Evolutionary conservation across 345 rosid species (phyloP), one percentile per base, ranked within the genome.

Genomic region (Camelina laxa): DNA sequence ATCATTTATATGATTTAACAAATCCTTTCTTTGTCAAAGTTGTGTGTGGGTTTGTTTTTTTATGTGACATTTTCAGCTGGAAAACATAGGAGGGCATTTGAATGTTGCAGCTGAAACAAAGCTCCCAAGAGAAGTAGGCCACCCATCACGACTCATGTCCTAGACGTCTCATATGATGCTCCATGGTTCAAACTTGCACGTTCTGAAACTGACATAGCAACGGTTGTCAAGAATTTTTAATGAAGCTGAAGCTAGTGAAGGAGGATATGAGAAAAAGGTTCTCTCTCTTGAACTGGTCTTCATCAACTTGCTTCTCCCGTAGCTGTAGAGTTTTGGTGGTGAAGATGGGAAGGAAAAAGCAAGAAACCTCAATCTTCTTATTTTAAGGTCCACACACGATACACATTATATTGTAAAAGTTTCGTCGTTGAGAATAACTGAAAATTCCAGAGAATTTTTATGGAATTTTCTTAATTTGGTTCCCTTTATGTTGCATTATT

Each of bases 31-130:
- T 22, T 22, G 24, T 22, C 24, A 22, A 22, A 22, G 24, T 22
- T 22, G 24, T 22, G 24, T 22, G 24, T 22, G 24, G 24, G 2
- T 31, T 75, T 62, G 38, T 50, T 50, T 62, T 15, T 53, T 8
- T 55, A 4, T 64, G 12, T 56, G 33, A 56, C 62, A 9, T 31
- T 68, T 9, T 70, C 36, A 59, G 44, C 39, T 60, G 73, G 78
- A 74, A 81, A 75, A 90, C 77, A 83, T 90, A 47, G 91, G 91
- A 68, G 91, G 87, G 58, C 97, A 95, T 79, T 51, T 95, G 65
- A 83, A 70, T 45, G 82, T 85, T 75, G 38, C 79, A 15, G 73
- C 75, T 55, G 88, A 87, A 79, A 69, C 69, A 56, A 84, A 82
- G 39, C 72, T 71, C 75, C 81, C 60, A 69, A 75, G 68, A 85